Base-by-base conservation (phyloP, 2,329 filamentous ascomycete species). In the Ascomycota sp. region DNA sequence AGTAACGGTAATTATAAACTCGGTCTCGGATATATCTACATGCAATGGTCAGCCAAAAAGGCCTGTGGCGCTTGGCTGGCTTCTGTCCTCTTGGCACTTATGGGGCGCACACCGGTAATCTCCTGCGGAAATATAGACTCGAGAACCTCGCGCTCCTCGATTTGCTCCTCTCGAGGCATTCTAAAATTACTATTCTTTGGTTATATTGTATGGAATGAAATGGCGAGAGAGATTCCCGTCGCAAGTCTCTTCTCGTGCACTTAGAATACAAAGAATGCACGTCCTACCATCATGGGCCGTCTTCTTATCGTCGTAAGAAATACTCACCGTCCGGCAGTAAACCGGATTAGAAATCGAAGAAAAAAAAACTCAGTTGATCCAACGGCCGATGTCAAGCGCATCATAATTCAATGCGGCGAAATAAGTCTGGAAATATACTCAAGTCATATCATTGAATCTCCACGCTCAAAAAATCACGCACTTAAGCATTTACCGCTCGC, bases 81-180 rank as follows among this genome's bases (percentile, higher is more conserved):
- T 12, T 30, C 11, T 12, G 10, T 30, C 8, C 29, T 30, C 11
- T 13, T 26, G 25, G 25, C 3, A 3, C n/a, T 11, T n/a, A 25
- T 21, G 31, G 10, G 4, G 12, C 7, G 11, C 33, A 25, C 10
- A 86, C 83, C 78, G 67, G 76, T 86, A 45, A 98, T 92, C 59
- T 98, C 89, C 39, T 98, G 86, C 1, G 89, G 83, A 45, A 95
- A 98, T 50, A 98, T 98, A 39, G 86, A 93, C 50, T 92, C 82
- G 51, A 98, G 81, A 46, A 98, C 86, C 56, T 98, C 89, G 40
- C 84, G 76, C 66, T 98, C 89, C 59, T 98, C 89, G 43, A 75
- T 60, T 55, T 98, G 89, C 39, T 98, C 89, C 64, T 95, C 86
- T 52, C 59, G 66, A 33, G 71, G 71, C 72, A 76, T 75, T 12